A percentile compares a stretch with the other conserved stretches of the same genome.
These are phyloP conservation scores for Pythium sp. DNA, from an alignment of 352 stramenopile species.

Conservation along the genomic window DNA sequence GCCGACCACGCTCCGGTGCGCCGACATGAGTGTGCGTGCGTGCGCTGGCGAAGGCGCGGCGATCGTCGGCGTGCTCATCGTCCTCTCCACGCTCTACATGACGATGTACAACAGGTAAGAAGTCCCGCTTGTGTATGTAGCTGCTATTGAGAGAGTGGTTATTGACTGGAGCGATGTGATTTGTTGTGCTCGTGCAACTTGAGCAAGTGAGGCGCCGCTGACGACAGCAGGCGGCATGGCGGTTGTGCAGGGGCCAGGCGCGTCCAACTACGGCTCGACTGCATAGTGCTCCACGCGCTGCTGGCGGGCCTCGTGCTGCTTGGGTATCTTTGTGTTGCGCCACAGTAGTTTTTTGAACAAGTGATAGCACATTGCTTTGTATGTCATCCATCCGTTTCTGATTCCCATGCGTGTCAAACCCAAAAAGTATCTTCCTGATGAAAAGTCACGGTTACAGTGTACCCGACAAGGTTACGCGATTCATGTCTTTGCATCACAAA, in stretches of 20 bases:
- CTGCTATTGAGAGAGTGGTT: neutral
- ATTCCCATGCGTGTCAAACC: neutral
- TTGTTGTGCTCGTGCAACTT: slow-evolving; percentile 2
- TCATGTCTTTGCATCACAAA: neutral
- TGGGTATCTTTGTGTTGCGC: neutral
- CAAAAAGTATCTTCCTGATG: neutral
- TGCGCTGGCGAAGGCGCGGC: slow-evolving; percentile 58
- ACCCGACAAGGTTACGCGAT: neutral
- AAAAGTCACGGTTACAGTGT: neutral
- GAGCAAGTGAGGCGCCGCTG: slow-evolving; percentile 6
- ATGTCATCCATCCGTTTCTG: neutral
- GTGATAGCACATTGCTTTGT: neutral
- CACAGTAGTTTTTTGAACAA: neutral
- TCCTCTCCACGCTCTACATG: slow-evolving; percentile 48
- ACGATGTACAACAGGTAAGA: slow-evolving; percentile 61
- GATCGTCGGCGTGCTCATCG: slow-evolving; percentile 52
- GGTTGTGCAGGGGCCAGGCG: slow-evolving; percentile 15
- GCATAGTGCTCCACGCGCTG: slow-evolving; percentile 2
- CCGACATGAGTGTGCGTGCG: slow-evolving; percentile 56
- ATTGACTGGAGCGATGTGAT: neutral
- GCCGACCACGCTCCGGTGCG: slow-evolving; percentile 35
- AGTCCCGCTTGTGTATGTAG: neutral
- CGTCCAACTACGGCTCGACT: slow-evolving; percentile 21
- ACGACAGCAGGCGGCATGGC: slow-evolving; percentile 22
- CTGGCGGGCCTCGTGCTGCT: neutral